Base-by-base conservation (phyloP, 805 yeast genomes). In the Suhomyces pyralidae region DNA sequence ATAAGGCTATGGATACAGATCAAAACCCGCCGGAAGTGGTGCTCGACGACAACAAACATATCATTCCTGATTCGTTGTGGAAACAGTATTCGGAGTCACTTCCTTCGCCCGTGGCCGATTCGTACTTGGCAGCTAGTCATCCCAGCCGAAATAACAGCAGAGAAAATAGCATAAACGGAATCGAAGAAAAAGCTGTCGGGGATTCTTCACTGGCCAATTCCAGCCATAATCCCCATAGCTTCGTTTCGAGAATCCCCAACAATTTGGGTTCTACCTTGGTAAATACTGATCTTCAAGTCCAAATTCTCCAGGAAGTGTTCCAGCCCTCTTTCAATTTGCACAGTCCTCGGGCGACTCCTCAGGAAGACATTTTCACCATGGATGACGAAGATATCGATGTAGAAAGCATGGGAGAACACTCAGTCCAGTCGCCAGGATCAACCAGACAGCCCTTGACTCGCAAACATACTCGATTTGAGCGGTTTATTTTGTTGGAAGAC, bases 401-500 rank as follows among this genome's bases (percentile, higher is more conserved):
- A 9, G 26, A 45, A 40, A 22, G 32, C 19, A 6, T 42, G 32
- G 38, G 43, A 40, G 15, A n/a, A 4, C 19, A 28, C 17, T 17
- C 40, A 1, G 14, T 28, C 8, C 40, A 20, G 17, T 19, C 40
- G 47, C 46, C 45, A 32, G 22, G 25, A 22, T 8, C 22, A 6
- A 3, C 24, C 7, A 19, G 9, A 28, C 32, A 28, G 26, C 26
- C 45, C 8, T 55, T 59, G 5, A 54, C 68, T 25, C 68, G 77
- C 44, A 74, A 74, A 51, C 74, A 70, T 54, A 82, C 87, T 0
- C 71, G 85, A 50, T 83, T 87, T 40, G 96, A 89, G 69, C 77
- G 96, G 56, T 94, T 91, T 65, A 86, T 94, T 38, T 69, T 94
- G 8, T 74, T 94, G 48, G 99, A 96, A 65, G 99, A 94, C 71